phyloP scores from a whole-genome alignment of 495 filamentous ascomycete genomes.

The Margaritispora aquatica region DNA sequence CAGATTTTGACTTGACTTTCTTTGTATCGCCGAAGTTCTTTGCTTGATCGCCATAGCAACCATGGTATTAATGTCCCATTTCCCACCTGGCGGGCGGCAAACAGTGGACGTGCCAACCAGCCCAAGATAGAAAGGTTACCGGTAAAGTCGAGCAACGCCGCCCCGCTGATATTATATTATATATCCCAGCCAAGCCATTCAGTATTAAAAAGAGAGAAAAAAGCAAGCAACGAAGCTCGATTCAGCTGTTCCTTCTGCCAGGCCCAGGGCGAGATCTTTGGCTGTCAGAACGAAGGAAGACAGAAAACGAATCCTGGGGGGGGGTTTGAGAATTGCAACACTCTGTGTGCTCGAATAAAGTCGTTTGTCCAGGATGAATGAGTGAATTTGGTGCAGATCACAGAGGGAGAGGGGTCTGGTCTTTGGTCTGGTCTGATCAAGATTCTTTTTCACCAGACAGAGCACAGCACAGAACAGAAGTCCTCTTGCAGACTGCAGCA shows the following conservation, averaged over 20 bases:
- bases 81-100: background rate
- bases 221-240: background rate
- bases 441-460: too few species aligned
- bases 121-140: background rate
- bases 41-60: background rate
- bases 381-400: conserved; percentile 11
- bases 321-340: too few species aligned
- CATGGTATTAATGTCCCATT: background rate
- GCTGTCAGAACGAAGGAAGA: background rate
- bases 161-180: background rate
- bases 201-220: too few species aligned
- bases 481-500: too few species aligned
- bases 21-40: background rate
- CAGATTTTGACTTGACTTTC: background rate
- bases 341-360: conserved; percentile 5
- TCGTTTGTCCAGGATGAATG: background rate
- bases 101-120: background rate
- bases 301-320: too few species aligned
- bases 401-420: background rate
- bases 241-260: background rate
- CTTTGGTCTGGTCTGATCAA: too few species aligned
- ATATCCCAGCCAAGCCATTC: too few species aligned
- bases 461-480: too few species aligned
- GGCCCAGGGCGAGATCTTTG: background rate
- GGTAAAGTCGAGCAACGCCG: background rate